Percentiles rank a stretch among this genome's conserved stretches.
Conservation (phyloP, 2,329 filamentous ascomycete species). For the Fusarium sterilihyphosum region DNA sequence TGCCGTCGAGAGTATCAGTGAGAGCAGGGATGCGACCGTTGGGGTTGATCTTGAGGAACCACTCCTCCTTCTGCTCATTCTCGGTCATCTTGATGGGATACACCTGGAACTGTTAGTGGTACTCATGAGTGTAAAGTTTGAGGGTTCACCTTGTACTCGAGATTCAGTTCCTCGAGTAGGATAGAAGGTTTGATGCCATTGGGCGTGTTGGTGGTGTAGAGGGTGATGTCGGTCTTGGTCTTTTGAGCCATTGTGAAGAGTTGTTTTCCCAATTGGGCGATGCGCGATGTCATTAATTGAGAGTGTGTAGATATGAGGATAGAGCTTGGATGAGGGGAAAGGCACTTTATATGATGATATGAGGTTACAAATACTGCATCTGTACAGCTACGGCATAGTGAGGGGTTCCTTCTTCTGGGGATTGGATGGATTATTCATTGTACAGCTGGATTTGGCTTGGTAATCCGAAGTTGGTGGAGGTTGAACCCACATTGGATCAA, state of each 20-base stretch:
- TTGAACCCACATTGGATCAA: conserved; percentile 8
- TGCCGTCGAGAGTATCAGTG: conserved; percentile 82
- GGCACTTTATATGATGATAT: conserved; percentile 13
- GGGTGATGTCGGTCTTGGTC: conserved; percentile 70
- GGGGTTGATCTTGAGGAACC: conserved; percentile 92
- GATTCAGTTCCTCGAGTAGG: conserved; percentile 82
- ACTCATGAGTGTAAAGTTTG: not conserved
- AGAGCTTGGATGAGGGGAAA: not conserved
- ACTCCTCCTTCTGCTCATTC: conserved; percentile 83
- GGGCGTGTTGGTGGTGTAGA: conserved; percentile 85
- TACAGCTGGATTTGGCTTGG: not conserved
- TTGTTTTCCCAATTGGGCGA: conserved; percentile 41
- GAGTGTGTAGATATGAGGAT: not conserved
- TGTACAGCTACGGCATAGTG: not conserved
- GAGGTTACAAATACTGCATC: not conserved
- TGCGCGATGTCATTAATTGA: conserved; percentile 41
- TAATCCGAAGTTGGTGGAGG: conserved; percentile 18
- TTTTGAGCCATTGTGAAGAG: conserved; percentile 45
- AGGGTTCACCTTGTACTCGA: conserved; percentile 75
- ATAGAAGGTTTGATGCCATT: conserved; percentile 94
- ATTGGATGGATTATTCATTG: conserved; percentile 28
- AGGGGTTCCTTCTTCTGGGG: conserved; percentile 9
- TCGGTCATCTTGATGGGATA: conserved; percentile 76
- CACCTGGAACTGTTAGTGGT: conserved; percentile 44
- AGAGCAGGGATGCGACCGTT: conserved; percentile 92